Percentiles rank a stretch among this genome's conserved stretches.
phyloP scores from a whole-genome alignment of 2,329 filamentous ascomycete species.

The Exophiala alcalophila region DNA sequence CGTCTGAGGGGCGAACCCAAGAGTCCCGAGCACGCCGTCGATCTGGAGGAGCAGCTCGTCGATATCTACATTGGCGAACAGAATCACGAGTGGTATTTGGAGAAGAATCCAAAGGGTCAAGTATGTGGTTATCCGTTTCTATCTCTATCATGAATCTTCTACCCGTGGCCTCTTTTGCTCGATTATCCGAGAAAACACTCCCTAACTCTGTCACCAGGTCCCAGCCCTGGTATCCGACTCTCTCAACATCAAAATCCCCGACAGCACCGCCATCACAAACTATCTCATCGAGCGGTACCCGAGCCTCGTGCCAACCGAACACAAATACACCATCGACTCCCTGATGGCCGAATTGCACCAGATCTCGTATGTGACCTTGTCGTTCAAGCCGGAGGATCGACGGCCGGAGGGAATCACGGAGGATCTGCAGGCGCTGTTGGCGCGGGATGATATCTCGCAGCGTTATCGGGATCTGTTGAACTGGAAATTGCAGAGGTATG shows the following conservation, averaged over 20 bases:
- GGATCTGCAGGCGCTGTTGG: constrained; percentile 3
- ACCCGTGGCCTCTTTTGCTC: neutral
- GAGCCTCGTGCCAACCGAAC: constrained; percentile 1
- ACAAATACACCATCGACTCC: constrained; percentile 4
- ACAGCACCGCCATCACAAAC: constrained; percentile 13
- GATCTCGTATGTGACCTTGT: constrained; percentile 13
- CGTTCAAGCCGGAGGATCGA: constrained; percentile 15
- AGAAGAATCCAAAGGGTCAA: constrained; percentile 12
- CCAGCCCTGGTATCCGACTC: constrained; percentile 2
- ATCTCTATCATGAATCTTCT: neutral
- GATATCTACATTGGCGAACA: constrained; percentile 17
- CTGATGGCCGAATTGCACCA: constrained; percentile 13
- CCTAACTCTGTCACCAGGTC: too few relatives aligned
- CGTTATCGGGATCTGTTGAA: constrained; percentile 6
- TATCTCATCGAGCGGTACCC: constrained; percentile 12
- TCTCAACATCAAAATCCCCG: constrained; percentile 3
- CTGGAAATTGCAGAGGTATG: constrained; percentile 5
- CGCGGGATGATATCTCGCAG: neutral
- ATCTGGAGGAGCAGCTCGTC: constrained; percentile 5
- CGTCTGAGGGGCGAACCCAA: constrained; percentile 6
- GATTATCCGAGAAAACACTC: too few relatives aligned
- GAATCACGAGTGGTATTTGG: constrained; percentile 10
- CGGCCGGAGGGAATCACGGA: constrained; percentile 11
- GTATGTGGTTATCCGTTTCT: constrained; percentile 4
- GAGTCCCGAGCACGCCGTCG: constrained; percentile 5